Base-by-base conservation (phyloP, 1,139 yeast genomes). In the Yamadazyma aaseri region DNA sequence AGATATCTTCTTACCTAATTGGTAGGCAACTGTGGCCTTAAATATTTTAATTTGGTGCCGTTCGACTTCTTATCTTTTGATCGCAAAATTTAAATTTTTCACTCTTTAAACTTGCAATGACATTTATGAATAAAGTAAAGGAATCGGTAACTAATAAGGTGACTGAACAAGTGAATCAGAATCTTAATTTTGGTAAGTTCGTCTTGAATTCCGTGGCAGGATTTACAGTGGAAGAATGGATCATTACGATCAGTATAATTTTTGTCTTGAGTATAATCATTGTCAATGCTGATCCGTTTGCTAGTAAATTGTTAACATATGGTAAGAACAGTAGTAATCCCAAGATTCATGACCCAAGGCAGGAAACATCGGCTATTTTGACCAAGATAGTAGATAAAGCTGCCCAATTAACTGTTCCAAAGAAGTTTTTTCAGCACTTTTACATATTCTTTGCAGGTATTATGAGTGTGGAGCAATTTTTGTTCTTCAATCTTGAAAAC, bases 371-470 rank as follows among this genome's bases (percentile, higher is more conserved):
- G 4, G 22, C 38, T 5, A 3, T 33, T 13, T 35, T 34, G 12
- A 34, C 36, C 17, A 27, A 17, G 7, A 3, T 28, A 12, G 23
- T 38, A 10, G 28, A 29, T n/a, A 30, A 16, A 3, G 17, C 44
- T 12, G 23, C 9, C 13, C 22, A 45, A 2, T 38, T 53, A 23
- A 65, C 68, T n/a, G 76, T 76, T 2, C 78, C 78, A 0, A 76
- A 75, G 44, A 40, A 59, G 18, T 71, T 61, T 61, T 76, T 76
- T 45, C 45, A 55, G 3, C 79, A 76, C 45, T 76, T 69, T 43
- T 76, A 76, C 44, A 35, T 69, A 5, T 29, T 62, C 3, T 65
- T 71, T 28, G 38, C 51, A 5, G 31, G 36, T 6, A 37, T 39
- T 11, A 38, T 39, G 12, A 28, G 40, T 13, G 23, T 21, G 2